Evolutionary conservation across 2,329 filamentous ascomycete species (phyloP).

Genomic region (Aspergillus nomiae): DNA sequence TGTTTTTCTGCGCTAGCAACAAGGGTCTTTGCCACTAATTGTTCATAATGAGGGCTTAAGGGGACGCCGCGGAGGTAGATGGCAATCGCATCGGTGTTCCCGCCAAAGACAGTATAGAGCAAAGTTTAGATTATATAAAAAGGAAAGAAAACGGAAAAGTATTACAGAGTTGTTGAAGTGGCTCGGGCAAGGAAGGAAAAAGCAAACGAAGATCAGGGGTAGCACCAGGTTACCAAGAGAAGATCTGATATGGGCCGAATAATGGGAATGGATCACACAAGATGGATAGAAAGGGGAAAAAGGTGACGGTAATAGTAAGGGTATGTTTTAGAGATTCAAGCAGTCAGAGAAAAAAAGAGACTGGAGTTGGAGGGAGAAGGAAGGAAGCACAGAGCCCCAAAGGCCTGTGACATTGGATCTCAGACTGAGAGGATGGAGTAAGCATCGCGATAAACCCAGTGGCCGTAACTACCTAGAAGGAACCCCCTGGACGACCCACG

Average conservation of each 20-base stretch:
- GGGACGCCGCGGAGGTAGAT: not conserved
- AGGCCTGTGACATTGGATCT: not conserved
- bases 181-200: not conserved
- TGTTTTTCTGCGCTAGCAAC: conserved; percentile 1
- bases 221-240: conserved; percentile 5
- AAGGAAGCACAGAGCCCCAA: not conserved
- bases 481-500: conserved; percentile 20
- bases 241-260: not conserved
- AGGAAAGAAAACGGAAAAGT: not conserved
- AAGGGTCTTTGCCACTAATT: conserved; percentile 5
- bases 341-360: not conserved
- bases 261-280: not conserved
- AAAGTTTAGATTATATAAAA: not conserved
- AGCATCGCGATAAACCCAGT: not conserved
- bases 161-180: not conserved
- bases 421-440: not conserved
- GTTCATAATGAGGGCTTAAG: conserved; percentile 10
- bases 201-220: conserved; percentile 1
- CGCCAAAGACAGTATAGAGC: not conserved
- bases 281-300: not conserved
- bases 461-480: not conserved
- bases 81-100: conserved; percentile 1
- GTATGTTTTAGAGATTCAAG: not conserved
- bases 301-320: not conserved
- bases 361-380: not conserved